phyloP scores from a whole-genome alignment of 164 flowering plant genomes.

The Buxus sempervirens region DNA sequence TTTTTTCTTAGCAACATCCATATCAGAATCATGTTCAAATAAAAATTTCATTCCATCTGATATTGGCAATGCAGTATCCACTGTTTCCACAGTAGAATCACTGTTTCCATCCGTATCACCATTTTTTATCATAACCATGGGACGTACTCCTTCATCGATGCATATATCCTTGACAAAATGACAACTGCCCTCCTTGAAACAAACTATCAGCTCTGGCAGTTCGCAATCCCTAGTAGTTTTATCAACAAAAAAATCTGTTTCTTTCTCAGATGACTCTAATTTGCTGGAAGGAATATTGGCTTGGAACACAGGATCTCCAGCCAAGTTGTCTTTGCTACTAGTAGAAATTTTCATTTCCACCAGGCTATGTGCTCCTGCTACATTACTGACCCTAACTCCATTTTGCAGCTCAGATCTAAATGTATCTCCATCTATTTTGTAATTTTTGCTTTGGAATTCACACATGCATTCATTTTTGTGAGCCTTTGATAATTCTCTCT shows the following conservation, averaged over 20 bases:
- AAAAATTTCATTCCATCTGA: constrained; percentile 18
- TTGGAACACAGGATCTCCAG: constrained; percentile 12
- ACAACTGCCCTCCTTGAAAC: constrained; percentile 40
- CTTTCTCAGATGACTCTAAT: constrained; percentile 24
- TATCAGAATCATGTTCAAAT: constrained; percentile 9
- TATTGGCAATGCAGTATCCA: neutral
- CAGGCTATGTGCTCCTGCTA: constrained; percentile 17
- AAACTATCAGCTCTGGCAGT: constrained; percentile 35
- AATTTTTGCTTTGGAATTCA: constrained; percentile 11
- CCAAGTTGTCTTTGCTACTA: constrained; percentile 11
- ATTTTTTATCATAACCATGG: constrained; percentile 33
- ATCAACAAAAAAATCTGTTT: constrained; percentile 34
- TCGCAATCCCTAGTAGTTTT: constrained; percentile 45
- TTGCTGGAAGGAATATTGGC: constrained; percentile 10
- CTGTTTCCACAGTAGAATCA: constrained; percentile 19
- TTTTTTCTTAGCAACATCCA: constrained; percentile 10
- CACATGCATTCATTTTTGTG: constrained; percentile 17
- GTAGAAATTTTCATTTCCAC: constrained; percentile 16
- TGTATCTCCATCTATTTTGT: constrained; percentile 5
- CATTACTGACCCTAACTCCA: constrained; percentile 16
- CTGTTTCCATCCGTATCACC: constrained; percentile 16
- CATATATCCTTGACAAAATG: constrained; percentile 57
- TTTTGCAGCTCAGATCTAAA: constrained; percentile 15
- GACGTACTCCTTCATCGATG: constrained; percentile 54
- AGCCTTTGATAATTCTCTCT: constrained; percentile 17